phyloP scores from a whole-genome alignment of 2,329 filamentous ascomycete species.

The Allantophomopsis cytisporea region DNA sequence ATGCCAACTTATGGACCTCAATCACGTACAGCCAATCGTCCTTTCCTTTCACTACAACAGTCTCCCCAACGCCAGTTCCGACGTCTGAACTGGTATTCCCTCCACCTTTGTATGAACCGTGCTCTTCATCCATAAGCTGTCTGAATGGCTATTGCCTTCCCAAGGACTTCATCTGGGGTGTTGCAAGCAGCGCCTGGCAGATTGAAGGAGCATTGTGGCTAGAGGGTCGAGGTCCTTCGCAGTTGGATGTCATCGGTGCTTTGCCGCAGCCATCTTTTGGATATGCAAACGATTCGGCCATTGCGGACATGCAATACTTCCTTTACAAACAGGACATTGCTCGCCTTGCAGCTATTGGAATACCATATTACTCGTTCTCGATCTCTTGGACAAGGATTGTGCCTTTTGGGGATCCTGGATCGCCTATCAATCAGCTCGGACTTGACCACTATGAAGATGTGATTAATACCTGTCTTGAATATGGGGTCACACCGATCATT shows the following conservation, averaged over 20 bases:
- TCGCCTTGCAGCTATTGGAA: slow-evolving; percentile 15
- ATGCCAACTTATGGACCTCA: too few species aligned
- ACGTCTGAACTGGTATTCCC: slow-evolving; percentile 6
- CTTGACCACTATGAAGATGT: slow-evolving; percentile 5
- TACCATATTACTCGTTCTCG: slow-evolving; percentile 14
- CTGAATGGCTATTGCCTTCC: slow-evolving; percentile 22
- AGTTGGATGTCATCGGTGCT: slow-evolving; percentile 22
- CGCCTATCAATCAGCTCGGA: slow-evolving; percentile 5
- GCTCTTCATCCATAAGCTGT: background rate
- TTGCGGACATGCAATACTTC: slow-evolving; percentile 26
- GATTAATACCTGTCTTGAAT: background rate
- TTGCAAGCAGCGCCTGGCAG: slow-evolving; percentile 25
- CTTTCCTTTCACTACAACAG: too few species aligned
- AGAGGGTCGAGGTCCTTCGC: slow-evolving; percentile 26
- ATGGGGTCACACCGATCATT: slow-evolving; percentile 3
- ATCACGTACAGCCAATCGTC: too few species aligned
- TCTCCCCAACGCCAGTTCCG: slow-evolving; percentile 2
- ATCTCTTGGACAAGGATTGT: slow-evolving; percentile 13
- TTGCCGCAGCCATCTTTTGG: slow-evolving; percentile 25
- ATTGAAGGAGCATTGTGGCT: slow-evolving; percentile 27
- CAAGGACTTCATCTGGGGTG: slow-evolving; percentile 25
- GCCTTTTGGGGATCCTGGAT: slow-evolving; percentile 2
- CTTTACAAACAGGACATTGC: slow-evolving; percentile 27
- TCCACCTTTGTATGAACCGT: slow-evolving; percentile 3
- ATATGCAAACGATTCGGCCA: slow-evolving; percentile 24